Conservation (phyloP, 108 stramenopile genomes). For the Cyclotella kingstonii region DNA sequence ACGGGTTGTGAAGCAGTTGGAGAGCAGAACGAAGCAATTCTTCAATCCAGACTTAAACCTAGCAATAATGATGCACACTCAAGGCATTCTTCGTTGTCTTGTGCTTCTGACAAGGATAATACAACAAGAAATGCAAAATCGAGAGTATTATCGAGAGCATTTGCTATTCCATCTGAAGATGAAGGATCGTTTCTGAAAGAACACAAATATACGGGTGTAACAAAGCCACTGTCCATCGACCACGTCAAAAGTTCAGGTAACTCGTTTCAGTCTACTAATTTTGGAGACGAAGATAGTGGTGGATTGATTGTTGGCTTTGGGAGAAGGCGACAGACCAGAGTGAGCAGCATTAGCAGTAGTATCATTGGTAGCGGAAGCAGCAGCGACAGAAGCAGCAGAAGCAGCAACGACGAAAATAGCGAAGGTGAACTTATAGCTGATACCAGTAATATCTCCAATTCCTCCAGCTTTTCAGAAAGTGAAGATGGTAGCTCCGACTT, state of each 20-base stretch:
- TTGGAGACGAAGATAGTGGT: constrained; percentile 19
- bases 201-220: too few relatives aligned
- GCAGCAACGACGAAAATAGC: constrained; percentile 10
- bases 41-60: too few relatives aligned
- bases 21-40: too few relatives aligned
- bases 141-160: too few relatives aligned
- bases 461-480: too few relatives aligned
- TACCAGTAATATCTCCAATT: not conserved
- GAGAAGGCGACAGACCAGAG: constrained; percentile 5
- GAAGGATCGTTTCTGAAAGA: too few relatives aligned
- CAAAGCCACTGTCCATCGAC: not conserved
- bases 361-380: constrained; percentile 10
- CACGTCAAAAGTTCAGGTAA: not conserved
- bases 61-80: too few relatives aligned
- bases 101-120: too few relatives aligned
- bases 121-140: too few relatives aligned
- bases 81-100: too few relatives aligned
- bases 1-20: too few relatives aligned
- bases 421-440: not conserved
- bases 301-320: constrained; percentile 47
- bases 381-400: constrained; percentile 14
- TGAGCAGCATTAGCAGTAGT: constrained; percentile 4
- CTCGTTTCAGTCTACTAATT: constrained; percentile 29
- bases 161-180: too few relatives aligned
- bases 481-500: constrained; percentile 6